phyloP scores from a whole-genome alignment of 305 asterid species.

The Withania somnifera region DNA sequence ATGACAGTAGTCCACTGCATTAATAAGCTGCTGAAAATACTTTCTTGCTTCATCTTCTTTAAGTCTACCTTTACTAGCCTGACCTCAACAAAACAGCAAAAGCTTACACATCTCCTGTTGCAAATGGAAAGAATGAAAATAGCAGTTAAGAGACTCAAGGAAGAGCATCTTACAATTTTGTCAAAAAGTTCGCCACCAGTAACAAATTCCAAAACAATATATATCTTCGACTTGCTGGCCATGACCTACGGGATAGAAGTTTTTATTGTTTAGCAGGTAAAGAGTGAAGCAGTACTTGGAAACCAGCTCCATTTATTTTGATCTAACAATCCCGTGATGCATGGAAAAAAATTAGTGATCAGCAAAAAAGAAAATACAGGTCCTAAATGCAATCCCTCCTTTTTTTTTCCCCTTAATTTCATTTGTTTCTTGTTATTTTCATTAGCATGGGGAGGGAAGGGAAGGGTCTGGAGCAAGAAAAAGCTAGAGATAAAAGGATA shows the following conservation, averaged over 20 bases:
- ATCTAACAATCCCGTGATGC: neutral
- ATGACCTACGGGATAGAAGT: slow-evolving; percentile 52
- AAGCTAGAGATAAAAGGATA: neutral
- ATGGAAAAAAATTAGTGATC: neutral
- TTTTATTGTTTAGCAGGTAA: neutral
- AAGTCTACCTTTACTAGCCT: slow-evolving; percentile 80
- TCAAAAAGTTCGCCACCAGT: slow-evolving; percentile 97
- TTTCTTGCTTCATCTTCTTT: slow-evolving; percentile 86
- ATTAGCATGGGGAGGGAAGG: neutral
- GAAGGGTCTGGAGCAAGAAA: neutral
- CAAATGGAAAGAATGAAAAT: neutral
- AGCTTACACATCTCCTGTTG: neutral
- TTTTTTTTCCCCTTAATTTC: neutral
- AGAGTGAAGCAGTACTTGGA: neutral
- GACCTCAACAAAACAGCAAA: slow-evolving; percentile 1
- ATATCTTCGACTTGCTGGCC: slow-evolving; percentile 97
- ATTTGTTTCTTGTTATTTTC: neutral
- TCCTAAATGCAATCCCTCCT: neutral
- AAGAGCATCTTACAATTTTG: slow-evolving; percentile 55
- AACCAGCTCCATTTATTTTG: neutral
- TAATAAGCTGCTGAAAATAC: slow-evolving; percentile 36
- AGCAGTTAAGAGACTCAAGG: neutral
- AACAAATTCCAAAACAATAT: slow-evolving; percentile 89
- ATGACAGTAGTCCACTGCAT: slow-evolving; percentile 40
- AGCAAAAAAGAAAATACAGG: neutral